Conservation (phyloP, 345 rosid genomes). For the Sisymbrium irio region DNA sequence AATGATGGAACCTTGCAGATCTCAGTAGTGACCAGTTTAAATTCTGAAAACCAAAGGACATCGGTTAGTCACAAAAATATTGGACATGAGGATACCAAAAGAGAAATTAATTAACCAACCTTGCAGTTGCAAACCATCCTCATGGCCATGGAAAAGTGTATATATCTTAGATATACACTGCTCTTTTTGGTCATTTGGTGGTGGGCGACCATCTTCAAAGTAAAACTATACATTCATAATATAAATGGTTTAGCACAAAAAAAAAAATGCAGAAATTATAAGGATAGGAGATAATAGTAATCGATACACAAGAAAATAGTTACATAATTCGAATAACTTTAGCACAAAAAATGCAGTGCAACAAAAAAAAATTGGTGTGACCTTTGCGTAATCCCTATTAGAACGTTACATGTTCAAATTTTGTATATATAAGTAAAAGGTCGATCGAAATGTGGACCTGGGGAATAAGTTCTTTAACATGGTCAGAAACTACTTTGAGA, state of each 20-base stretch:
- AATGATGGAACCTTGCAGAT: conserved; percentile 91
- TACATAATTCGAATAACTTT: not conserved
- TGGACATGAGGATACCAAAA: not conserved
- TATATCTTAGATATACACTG: conserved; percentile 59
- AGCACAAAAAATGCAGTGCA: not conserved
- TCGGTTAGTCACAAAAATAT: not conserved
- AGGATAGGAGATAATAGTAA: not conserved
- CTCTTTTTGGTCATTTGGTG: conserved; percentile 74
- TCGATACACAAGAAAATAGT: not conserved
- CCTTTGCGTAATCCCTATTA: not conserved
- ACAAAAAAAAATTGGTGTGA: not conserved
- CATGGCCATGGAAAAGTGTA: conserved; percentile 61
- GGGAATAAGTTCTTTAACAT: conserved; percentile 81
- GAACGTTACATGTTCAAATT: not conserved
- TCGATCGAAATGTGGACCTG: conserved; percentile 52
- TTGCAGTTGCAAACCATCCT: conserved; percentile 65
- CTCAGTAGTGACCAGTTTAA: conserved; percentile 72
- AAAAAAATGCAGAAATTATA: not conserved
- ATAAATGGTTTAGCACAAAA: not conserved
- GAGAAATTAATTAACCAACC: conserved; percentile 43
- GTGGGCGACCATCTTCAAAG: conserved; percentile 85
- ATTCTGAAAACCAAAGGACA: conserved; percentile 39
- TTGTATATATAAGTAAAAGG: not conserved
- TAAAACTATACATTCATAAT: conserved; percentile 66
- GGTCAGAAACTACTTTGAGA: conserved; percentile 77